Evolutionary conservation across 2,329 filamentous ascomycete genomes (phyloP), one percentile per base, ranked within the genome.

Genomic region (Sarocladiaceae sp.): DNA sequence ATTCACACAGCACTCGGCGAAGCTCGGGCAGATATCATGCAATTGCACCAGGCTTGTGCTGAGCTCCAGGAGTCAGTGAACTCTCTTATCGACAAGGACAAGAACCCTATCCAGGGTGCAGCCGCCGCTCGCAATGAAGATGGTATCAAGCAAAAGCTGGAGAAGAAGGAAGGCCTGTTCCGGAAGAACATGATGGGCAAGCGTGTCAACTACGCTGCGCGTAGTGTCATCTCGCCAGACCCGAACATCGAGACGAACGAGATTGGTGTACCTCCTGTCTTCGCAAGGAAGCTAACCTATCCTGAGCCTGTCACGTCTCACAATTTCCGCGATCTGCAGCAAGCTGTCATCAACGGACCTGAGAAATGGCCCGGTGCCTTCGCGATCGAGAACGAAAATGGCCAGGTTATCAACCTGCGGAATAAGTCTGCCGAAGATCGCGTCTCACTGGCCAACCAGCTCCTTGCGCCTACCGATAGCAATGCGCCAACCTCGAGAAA

Each of bases 121-220:
- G 89, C 90, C 25, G 89, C 85, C 13, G 86, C 87, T 62, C 80
- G 85, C 52, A 87, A 90, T 51, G 89, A 95, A 56, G 92, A 96
- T 57, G 94, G 95, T 60, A 96, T 99, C 72, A 99, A 99, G 72
- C 94, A 99, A 66, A 88, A 92, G 65, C 79, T 99, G 25, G 94
- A 99, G 72, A 99, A 99, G 78, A 99, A 99, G 72, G 95, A 99
- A 65, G 94, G 94, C 58, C 78, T 99, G 26, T 99, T 99, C 77
- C 82, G 94, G 62, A 97, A 96, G 76, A 97, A 99, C 71, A 97
- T 99, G 94, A 99, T 99, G 94, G 94, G 94, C 55, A 99, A 99
- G 77, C 91, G 94, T 76, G 94, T 99, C 72, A 97, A 99, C 69
- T 97, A 94, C 67, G 94, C 94, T 48, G 94, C 94, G 33, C 87